phyloP scores from a whole-genome alignment of 345 rosid genomes.

The Camelina neglecta region DNA sequence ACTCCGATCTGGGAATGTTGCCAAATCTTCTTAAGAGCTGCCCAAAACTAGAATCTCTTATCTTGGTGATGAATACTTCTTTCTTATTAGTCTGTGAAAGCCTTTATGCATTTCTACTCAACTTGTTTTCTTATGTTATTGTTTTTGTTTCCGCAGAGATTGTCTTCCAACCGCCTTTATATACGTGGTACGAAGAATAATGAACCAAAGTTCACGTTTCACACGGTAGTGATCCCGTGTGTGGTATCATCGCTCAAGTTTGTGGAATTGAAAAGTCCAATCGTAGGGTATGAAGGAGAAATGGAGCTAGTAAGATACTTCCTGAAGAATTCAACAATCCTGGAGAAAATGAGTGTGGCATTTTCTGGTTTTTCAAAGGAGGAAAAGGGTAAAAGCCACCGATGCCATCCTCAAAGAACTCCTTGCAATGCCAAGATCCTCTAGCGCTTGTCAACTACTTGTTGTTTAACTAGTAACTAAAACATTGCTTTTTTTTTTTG shows the following conservation, averaged over 20 bases:
- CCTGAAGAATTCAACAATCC: constrained; percentile 10
- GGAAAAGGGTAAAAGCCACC: constrained; percentile 49
- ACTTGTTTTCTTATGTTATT: background rate
- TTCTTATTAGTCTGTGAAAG: background rate
- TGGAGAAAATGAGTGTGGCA: constrained; percentile 2
- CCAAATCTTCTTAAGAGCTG: constrained; percentile 8
- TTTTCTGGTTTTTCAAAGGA: background rate
- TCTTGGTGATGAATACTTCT: constrained; percentile 4
- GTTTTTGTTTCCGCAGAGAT: background rate
- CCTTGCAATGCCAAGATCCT: constrained; percentile 14
- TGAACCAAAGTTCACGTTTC: background rate
- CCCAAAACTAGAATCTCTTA: constrained; percentile 24
- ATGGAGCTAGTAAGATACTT: constrained; percentile 12
- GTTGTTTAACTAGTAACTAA: background rate
- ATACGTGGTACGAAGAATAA: background rate
- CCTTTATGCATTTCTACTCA: background rate
- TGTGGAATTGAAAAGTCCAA: constrained; percentile 2
- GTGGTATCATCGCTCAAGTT: constrained; percentile 25
- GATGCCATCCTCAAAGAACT: constrained; percentile 69
- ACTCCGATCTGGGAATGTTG: background rate
- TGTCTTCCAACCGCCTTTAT: background rate
- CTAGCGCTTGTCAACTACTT: background rate
- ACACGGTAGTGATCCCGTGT: background rate
- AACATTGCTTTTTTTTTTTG: background rate
- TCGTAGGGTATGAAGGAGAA: constrained; percentile 1